Conservation (phyloP, 768 basidiomycete species). For the Boletus rufocinnamomeus region DNA sequence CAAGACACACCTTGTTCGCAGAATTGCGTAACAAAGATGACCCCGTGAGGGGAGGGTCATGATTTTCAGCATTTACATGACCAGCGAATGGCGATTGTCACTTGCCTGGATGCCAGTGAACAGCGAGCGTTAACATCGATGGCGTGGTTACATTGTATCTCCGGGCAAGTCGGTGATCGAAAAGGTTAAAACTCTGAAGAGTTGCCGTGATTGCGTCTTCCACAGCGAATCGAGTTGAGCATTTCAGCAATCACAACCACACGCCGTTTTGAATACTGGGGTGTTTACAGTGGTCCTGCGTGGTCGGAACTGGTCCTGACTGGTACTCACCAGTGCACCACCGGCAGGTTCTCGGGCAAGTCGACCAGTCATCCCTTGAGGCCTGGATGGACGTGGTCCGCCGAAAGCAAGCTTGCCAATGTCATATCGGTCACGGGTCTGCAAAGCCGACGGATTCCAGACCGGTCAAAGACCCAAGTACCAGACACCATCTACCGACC, state of each 20-base stretch:
- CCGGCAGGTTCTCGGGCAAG: neutral
- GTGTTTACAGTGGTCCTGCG: too few relatives aligned
- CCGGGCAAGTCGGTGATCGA: conserved; percentile 11
- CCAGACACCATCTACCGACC: neutral
- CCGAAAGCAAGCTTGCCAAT: neutral
- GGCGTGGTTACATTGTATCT: neutral
- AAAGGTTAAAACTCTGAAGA: conserved; percentile 25
- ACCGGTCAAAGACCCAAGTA: conserved; percentile 6
- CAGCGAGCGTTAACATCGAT: neutral
- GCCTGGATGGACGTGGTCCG: neutral
- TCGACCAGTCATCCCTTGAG: neutral
- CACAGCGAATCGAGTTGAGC: neutral
- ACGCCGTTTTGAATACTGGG: neutral
- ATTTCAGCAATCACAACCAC: neutral
- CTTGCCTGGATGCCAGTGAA: conserved; percentile 6
- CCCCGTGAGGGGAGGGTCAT: neutral
- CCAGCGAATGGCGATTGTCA: neutral
- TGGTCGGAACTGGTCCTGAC: neutral
- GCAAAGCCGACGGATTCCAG: neutral
- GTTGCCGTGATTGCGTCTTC: conserved; percentile 8
- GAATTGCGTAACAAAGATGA: neutral
- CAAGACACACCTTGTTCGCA: neutral
- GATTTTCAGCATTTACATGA: neutral
- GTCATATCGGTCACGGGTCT: neutral
- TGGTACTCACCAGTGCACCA: neutral